Percentiles rank a stretch among this genome's conserved stretches.
Evolutionary conservation across 2,329 filamentous ascomycete genomes (phyloP).

Genomic region (Aspergillus floridensis): DNA sequence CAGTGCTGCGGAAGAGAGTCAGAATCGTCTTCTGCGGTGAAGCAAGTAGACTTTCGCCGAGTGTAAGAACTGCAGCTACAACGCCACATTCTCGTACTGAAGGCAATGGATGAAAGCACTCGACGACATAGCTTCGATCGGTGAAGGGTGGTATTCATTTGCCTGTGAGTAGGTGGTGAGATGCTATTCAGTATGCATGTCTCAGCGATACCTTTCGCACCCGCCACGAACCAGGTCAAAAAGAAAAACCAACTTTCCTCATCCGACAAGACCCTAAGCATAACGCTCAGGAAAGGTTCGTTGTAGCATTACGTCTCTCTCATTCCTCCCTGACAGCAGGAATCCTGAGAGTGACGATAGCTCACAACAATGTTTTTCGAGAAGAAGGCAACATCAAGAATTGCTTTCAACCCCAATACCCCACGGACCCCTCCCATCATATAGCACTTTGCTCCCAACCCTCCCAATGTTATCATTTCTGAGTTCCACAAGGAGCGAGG

Average conservation of each 20-base stretch:
- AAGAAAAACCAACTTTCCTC: conserved; percentile 48
- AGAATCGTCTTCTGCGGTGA: conserved; percentile 75
- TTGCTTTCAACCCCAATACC: conserved; percentile 76
- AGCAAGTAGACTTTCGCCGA: conserved; percentile 69
- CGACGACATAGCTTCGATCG: conserved; percentile 76
- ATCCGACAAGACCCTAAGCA: conserved; percentile 71
- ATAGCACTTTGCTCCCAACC: conserved; percentile 40
- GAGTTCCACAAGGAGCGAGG: not conserved
- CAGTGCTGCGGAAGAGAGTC: conserved; percentile 65
- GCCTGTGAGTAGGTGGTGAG: not conserved
- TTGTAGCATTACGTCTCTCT: conserved; percentile 43
- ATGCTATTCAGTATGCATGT: conserved; percentile 27
- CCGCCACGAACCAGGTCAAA: conserved; percentile 28
- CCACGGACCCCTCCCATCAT: conserved; percentile 57
- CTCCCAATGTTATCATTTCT: conserved; percentile 23
- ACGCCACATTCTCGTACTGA: conserved; percentile 85
- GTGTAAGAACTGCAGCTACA: conserved; percentile 88
- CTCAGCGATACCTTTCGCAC: conserved; percentile 29
- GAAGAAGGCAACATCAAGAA: conserved; percentile 56
- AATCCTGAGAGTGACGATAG: conserved; percentile 26
- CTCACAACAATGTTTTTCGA: conserved; percentile 71
- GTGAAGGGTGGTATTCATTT: conserved; percentile 55
- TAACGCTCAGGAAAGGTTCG: conserved; percentile 53
- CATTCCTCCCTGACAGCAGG: conserved; percentile 13
- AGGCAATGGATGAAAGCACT: conserved; percentile 62